Evolutionary conservation across 106 monocot genomes (phyloP).

Genomic region (Dendrobium nobile): DNA sequence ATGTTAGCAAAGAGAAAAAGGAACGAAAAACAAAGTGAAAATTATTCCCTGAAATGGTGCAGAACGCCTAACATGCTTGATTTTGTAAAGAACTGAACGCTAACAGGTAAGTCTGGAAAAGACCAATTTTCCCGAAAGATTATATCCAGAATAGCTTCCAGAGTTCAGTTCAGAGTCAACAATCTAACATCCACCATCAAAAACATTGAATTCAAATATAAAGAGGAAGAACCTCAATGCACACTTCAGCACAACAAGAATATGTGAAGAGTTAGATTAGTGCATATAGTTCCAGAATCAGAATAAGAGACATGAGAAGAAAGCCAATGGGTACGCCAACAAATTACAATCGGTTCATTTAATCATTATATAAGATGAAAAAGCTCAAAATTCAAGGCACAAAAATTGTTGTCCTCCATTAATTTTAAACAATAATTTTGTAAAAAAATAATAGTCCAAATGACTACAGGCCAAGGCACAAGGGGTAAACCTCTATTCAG

Average conservation of each 20-base stretch:
- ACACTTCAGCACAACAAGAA: not conserved
- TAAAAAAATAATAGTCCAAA: not conserved
- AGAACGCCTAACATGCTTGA: not conserved
- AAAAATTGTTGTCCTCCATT: not conserved
- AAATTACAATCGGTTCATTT: not conserved
- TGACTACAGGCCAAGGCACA: not conserved
- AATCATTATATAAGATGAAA: no score
- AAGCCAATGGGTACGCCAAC: not conserved
- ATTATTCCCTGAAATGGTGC: not conserved
- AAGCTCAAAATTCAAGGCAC: no score
- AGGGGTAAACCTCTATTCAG: not conserved
- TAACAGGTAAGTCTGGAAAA: not conserved
- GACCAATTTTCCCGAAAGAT: not conserved
- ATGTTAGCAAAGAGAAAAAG: not conserved
- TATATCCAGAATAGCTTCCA: not conserved
- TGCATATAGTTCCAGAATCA: not conserved
- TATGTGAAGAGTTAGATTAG: not conserved
- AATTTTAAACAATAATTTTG: not conserved
- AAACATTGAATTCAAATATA: not conserved
- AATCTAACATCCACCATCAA: no score
- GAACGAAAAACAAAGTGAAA: not conserved
- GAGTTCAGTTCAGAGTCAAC: not conserved
- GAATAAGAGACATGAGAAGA: not conserved
- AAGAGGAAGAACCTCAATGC: not conserved
- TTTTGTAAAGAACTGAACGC: not conserved